phyloP scores from a whole-genome alignment of 2,329 filamentous ascomycete genomes.

The Xylaria sp. region DNA sequence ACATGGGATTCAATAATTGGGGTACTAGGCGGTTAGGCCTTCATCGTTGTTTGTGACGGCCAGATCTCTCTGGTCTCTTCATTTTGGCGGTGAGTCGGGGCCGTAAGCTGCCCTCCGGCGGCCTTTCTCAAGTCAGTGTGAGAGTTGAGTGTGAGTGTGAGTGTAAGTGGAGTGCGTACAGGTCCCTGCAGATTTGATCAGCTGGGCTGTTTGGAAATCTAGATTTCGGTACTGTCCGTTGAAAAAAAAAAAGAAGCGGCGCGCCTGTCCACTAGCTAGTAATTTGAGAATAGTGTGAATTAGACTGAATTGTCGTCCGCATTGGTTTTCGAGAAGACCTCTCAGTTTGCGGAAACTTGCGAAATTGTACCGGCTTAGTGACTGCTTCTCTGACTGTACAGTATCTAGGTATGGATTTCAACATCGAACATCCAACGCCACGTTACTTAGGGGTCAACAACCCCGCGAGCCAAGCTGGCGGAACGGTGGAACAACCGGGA shows the following conservation, averaged over 20 bases:
- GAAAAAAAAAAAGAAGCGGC: not conserved
- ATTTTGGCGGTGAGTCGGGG: constrained; percentile 33
- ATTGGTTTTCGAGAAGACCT: not conserved
- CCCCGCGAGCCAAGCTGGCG: constrained; percentile 27
- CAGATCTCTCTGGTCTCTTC: constrained; percentile 2
- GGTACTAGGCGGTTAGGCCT: not conserved
- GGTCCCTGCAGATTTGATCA: constrained; percentile 35
- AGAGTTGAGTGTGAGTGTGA: constrained; percentile 6
- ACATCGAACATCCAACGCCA: not conserved
- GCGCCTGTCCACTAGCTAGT: not conserved
- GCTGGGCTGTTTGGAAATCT: constrained; percentile 10
- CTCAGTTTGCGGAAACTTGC: not conserved
- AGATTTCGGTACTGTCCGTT: constrained; percentile 6
- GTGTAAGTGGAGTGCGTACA: constrained; percentile 19
- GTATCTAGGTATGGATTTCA: too few species aligned
- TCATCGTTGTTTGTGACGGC: not conserved
- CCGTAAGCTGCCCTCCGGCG: constrained; percentile 10
- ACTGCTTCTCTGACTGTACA: not conserved
- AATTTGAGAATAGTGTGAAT: constrained; percentile 3
- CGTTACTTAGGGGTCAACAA: constrained; percentile 3
- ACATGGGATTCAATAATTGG: constrained; percentile 19
- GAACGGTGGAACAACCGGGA: constrained; percentile 33
- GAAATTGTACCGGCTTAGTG: not conserved
- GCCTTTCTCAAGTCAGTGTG: constrained; percentile 5
- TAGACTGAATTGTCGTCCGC: not conserved